Conservation (phyloP, 164 flowering plant genomes). For the Magnolia changhungtana region DNA sequence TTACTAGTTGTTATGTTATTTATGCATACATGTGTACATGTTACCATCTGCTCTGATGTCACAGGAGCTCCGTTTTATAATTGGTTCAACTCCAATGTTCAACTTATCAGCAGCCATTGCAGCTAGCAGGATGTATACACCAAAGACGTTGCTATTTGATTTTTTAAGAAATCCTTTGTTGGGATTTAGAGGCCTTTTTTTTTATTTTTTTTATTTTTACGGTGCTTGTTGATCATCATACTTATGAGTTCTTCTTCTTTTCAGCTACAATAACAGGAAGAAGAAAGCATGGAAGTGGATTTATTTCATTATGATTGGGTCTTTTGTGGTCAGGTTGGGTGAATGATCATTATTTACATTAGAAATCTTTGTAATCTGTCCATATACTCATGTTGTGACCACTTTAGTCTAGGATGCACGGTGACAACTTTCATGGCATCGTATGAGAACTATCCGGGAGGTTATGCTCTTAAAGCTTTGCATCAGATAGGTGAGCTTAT, state of each 20-base stretch:
- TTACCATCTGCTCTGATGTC: slow-evolving; percentile 12
- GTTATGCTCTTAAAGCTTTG: slow-evolving; percentile 65
- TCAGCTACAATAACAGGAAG: slow-evolving; percentile 83
- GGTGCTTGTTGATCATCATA: not conserved
- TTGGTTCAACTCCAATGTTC: slow-evolving; percentile 79
- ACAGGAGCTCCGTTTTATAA: slow-evolving; percentile 95
- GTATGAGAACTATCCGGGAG: slow-evolving; percentile 85
- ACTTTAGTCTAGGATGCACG: slow-evolving; percentile 79
- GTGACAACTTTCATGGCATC: slow-evolving; percentile 75
- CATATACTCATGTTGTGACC: slow-evolving; percentile 24
- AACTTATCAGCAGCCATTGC: slow-evolving; percentile 88
- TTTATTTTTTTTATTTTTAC: not conserved
- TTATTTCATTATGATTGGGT: slow-evolving; percentile 52
- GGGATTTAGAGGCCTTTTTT: not conserved
- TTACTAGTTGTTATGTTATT: slow-evolving; percentile 8
- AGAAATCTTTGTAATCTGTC: not conserved
- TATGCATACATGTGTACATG: not conserved
- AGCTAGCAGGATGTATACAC: slow-evolving; percentile 75
- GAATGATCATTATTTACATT: not conserved
- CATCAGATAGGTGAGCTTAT: slow-evolving; percentile 58
- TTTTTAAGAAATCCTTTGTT: not conserved
- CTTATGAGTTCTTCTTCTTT: slow-evolving; percentile 9
- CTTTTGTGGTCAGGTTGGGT: slow-evolving; percentile 66
- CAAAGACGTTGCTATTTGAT: not conserved
- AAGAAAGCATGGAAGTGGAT: slow-evolving; percentile 71